These are phyloP conservation scores for Macrotyloma uniflorum DNA, from an alignment of 306 rosid genomes.

Conservation along the genomic window DNA sequence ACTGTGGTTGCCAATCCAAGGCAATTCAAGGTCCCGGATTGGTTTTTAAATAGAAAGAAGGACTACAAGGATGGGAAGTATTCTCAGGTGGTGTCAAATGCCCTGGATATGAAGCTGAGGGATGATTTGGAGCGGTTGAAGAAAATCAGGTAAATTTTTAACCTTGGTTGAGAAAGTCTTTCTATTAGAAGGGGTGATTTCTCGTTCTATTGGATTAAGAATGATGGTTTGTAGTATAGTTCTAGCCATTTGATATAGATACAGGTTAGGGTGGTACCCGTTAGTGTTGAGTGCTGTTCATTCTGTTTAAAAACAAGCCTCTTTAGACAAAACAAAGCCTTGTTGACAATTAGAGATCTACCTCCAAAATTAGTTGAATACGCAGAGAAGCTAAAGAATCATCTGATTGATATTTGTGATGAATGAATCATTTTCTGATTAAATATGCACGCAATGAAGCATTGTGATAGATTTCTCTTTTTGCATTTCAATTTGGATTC, in stretches of 20 bases:
- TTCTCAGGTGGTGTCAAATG: slow-evolving; percentile 9
- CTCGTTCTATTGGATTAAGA: not conserved
- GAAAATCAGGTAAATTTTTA: not conserved
- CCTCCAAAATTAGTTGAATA: not conserved
- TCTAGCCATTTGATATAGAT: not conserved
- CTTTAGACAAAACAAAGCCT: not conserved
- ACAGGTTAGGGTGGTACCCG: not conserved
- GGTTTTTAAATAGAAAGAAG: slow-evolving; percentile 6
- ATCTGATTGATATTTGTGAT: not conserved
- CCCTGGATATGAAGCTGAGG: slow-evolving; percentile 13
- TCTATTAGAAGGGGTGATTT: not conserved
- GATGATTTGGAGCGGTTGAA: slow-evolving; percentile 15
- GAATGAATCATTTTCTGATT: not conserved
- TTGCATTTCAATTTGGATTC: not conserved
- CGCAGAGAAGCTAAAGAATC: not conserved
- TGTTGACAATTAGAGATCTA: not conserved
- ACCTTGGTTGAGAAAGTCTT: not conserved
- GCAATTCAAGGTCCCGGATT: slow-evolving; percentile 23
- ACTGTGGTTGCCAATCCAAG: slow-evolving; percentile 12
- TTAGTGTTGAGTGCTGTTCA: not conserved
- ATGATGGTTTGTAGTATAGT: not conserved
- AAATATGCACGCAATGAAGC: not conserved
- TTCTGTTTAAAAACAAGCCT: not conserved
- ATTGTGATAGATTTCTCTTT: not conserved
- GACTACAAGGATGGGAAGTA: slow-evolving; percentile 11